Evolutionary conservation across 495 filamentous ascomycete genomes (phyloP).

Genomic region (Penicillium subrubescens): DNA sequence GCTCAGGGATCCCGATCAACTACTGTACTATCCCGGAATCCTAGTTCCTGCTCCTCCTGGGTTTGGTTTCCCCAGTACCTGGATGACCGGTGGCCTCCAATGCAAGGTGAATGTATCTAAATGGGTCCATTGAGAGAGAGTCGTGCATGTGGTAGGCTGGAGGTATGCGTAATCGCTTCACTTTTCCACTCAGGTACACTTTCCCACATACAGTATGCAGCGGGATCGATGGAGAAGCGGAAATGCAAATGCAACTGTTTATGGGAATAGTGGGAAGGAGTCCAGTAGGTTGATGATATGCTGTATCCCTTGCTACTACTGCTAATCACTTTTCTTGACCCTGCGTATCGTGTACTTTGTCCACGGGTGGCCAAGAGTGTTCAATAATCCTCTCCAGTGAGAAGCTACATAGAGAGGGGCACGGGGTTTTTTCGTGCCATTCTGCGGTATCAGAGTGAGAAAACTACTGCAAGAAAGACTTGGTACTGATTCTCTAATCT

Average conservation of each 20-base stretch:
- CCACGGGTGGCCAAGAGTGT: constrained; percentile 2
- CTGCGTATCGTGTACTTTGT: not conserved
- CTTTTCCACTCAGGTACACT: constrained; percentile 29
- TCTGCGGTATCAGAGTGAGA: too few species aligned
- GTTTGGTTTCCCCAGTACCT: constrained; percentile 23
- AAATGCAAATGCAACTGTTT: not conserved
- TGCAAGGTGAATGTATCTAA: constrained; percentile 28
- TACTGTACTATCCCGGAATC: not conserved
- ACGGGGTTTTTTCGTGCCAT: not conserved
- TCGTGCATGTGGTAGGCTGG: constrained; percentile 4
- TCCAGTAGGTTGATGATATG: not conserved
- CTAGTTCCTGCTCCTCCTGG: constrained; percentile 8
- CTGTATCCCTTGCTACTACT: constrained; percentile 6
- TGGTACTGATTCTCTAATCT: not conserved
- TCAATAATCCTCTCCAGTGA: not conserved
- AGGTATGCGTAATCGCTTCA: constrained; percentile 12
- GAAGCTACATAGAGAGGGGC: not conserved
- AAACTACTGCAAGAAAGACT: constrained; percentile 1
- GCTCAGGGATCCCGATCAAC: not conserved
- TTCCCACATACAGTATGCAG: constrained; percentile 18
- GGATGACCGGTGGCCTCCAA: constrained; percentile 27
- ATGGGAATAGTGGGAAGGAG: not conserved
- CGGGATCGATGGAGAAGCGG: constrained; percentile 1
- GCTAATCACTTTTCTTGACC: not conserved
- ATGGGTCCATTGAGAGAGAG: not conserved